Conservation (phyloP, 2,329 filamentous ascomycete genomes). For the Alternaria panax region DNA sequence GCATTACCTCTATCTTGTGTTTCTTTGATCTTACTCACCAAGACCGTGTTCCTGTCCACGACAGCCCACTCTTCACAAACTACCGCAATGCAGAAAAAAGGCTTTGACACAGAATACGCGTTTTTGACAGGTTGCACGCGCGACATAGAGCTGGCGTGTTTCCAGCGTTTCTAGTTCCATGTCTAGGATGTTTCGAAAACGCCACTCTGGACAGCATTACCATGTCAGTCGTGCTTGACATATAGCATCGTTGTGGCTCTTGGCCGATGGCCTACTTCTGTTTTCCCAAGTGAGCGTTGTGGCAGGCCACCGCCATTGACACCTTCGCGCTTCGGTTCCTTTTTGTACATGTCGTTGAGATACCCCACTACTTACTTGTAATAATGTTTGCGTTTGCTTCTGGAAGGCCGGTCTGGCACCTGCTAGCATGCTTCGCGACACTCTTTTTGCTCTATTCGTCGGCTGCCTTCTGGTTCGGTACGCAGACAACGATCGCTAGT, state of each 20-base stretch:
- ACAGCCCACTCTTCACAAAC: background rate
- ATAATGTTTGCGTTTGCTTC: conserved; percentile 40
- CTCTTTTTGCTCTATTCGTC: conserved; percentile 28
- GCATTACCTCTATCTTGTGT: too few species aligned
- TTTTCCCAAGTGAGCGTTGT: conserved; percentile 9
- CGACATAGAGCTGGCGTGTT: conserved; percentile 10
- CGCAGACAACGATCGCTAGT: conserved; percentile 6
- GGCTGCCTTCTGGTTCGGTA: conserved; percentile 24
- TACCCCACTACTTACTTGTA: conserved; percentile 18
- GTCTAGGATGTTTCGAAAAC: conserved; percentile 37
- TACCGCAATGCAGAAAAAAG: background rate
- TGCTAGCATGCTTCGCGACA: conserved; percentile 23
- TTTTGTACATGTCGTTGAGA: conserved; percentile 13
- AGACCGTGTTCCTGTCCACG: background rate
- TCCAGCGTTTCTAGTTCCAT: conserved; percentile 23
- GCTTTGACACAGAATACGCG: background rate
- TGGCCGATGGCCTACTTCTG: conserved; percentile 4
- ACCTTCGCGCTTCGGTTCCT: conserved; percentile 2
- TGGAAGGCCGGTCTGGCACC: conserved; percentile 35
- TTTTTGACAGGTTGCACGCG: conserved; percentile 1
- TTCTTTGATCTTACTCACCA: background rate
- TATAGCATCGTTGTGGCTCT: conserved; percentile 17
- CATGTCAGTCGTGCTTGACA: conserved; percentile 8
- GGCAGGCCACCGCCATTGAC: conserved; percentile 16
- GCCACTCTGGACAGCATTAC: conserved; percentile 3